Evolutionary conservation across 2,329 filamentous ascomycete genomes (phyloP).

Genomic region (Hysterium pulicare): DNA sequence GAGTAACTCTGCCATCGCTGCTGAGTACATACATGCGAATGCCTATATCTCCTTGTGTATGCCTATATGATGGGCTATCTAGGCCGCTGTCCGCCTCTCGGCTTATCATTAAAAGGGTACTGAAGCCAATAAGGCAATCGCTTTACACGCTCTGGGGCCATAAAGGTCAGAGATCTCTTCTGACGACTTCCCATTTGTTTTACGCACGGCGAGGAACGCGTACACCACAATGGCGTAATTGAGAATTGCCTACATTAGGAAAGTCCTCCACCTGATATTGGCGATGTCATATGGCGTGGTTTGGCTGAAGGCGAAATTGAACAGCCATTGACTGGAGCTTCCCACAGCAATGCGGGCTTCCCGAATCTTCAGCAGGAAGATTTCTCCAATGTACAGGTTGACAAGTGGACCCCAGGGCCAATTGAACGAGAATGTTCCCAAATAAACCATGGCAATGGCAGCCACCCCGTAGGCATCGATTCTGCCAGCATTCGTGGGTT

Average conservation of each 20-base stretch:
- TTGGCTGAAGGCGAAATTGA: background rate
- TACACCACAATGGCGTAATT: background rate
- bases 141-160: too few species aligned
- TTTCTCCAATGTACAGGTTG: background rate
- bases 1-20: too few species aligned
- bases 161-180: too few species aligned
- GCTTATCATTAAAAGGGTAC: too few species aligned
- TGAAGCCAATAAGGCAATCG: too few species aligned
- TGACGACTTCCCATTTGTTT: too few species aligned
- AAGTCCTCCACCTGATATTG: background rate
- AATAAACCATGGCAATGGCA: background rate
- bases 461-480: background rate
- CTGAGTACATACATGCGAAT: too few species aligned
- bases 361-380: background rate
- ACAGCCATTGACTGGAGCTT: background rate
- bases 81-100: too few species aligned
- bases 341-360: background rate
- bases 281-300: background rate
- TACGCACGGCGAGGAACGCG: too few species aligned
- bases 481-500: background rate
- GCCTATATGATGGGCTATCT: too few species aligned
- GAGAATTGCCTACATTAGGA: background rate
- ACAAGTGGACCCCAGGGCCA: background rate
- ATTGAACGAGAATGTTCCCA: background rate
- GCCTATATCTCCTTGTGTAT: too few species aligned